Percentiles rank a stretch among this genome's conserved stretches.
phyloP scores from a whole-genome alignment of 441 rosid genomes.

The Arabidopsis hybrid region DNA sequence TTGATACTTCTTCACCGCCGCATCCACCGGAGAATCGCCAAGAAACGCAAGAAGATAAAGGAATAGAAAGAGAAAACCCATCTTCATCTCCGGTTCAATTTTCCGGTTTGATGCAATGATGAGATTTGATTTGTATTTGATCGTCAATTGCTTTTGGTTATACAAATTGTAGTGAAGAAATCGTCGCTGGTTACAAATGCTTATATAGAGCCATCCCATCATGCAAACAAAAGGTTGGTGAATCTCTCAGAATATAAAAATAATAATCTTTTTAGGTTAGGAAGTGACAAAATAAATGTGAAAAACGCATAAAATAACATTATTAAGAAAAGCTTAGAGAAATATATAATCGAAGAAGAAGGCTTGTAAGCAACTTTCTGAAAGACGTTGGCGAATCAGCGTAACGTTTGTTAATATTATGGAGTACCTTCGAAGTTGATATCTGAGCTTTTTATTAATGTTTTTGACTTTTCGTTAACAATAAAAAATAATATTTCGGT shows the following conservation, averaged over 20 bases:
- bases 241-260: conserved; percentile 25
- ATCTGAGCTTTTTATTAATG: conserved; percentile 36
- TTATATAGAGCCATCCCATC: conserved; percentile 40
- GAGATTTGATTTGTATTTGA: neutral
- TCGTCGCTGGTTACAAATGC: conserved; percentile 24
- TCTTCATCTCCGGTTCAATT: conserved; percentile 43
- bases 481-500: conserved; percentile 20
- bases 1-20: conserved; percentile 57
- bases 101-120: conserved; percentile 31
- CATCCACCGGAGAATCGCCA: conserved; percentile 45
- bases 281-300: conserved; percentile 21
- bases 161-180: conserved; percentile 34
- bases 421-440: conserved; percentile 53
- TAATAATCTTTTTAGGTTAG: neutral
- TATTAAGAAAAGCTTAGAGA: conserved; percentile 14
- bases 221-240: conserved; percentile 44
- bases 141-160: conserved; percentile 17
- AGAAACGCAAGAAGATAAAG: conserved; percentile 47
- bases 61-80: conserved; percentile 38
- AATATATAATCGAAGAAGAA: conserved; percentile 40
- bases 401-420: conserved; percentile 49
- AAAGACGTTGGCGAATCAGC: conserved; percentile 55
- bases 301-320: conserved; percentile 28
- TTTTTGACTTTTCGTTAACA: conserved; percentile 36
- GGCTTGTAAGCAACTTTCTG: conserved; percentile 60